Percentiles rank a stretch among this genome's conserved stretches.
phyloP scores from a whole-genome alignment of 192 early-diverging fungal genomes.

The Phlyctochytrium planicorne region DNA sequence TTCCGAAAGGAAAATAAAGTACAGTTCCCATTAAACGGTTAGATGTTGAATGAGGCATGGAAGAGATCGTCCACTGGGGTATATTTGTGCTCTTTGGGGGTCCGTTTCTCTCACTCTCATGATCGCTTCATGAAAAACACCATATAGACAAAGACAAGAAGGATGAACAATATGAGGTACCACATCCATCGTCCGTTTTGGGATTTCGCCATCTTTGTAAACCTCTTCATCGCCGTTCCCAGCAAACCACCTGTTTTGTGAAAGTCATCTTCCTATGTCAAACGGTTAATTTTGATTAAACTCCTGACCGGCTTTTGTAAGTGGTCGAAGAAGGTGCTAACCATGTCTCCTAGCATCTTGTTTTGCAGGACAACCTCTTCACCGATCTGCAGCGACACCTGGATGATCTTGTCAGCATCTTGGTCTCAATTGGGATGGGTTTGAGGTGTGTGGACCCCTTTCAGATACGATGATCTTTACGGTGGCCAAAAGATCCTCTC shows the following conservation, averaged over 20 bases:
- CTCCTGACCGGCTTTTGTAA: too few species aligned
- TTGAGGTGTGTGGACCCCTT: too few species aligned
- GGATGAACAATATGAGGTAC: constrained; percentile 39
- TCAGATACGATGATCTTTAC: too few species aligned
- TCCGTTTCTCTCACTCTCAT: too few species aligned
- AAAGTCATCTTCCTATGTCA: constrained; percentile 23
- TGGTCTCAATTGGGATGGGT: too few species aligned
- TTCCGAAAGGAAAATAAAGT: too few species aligned
- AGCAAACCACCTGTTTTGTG: constrained; percentile 36
- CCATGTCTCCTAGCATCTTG: constrained; percentile 27
- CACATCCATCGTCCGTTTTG: constrained; percentile 47
- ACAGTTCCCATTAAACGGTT: too few species aligned
- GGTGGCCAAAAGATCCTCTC: too few species aligned
- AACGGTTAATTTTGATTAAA: neutral
- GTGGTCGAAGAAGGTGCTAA: neutral
- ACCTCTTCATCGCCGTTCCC: constrained; percentile 30
- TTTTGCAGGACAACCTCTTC: constrained; percentile 39
- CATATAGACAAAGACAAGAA: constrained; percentile 37
- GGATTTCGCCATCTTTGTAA: constrained; percentile 26
- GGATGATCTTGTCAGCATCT: too few species aligned
- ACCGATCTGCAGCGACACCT: constrained; percentile 42
- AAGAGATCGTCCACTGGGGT: too few species aligned
- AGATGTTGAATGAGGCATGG: too few species aligned
- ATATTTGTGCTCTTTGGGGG: too few species aligned
- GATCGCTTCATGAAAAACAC: constrained; percentile 24